Evolutionary conservation across 73 alveolate species (phyloP), one percentile per base, ranked within the genome.

Genomic region (Loxodes magnus): DNA sequence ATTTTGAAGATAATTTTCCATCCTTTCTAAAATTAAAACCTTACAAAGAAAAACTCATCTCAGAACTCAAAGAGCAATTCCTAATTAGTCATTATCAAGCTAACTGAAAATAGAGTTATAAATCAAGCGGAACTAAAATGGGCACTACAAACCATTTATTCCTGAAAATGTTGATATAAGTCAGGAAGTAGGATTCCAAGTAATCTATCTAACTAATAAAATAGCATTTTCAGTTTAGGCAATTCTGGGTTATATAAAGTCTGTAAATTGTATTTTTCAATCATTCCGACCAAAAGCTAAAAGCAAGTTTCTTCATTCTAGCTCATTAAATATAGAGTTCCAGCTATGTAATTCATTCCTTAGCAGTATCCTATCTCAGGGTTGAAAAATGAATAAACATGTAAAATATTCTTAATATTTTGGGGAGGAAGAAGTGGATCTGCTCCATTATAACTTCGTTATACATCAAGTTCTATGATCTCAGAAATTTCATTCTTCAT

Each of bases 271-370:
- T 25, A 46, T 46, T 16, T 21, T 1, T 12, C 15, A 24, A 46
- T 46, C 9, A 46, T 14, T 9, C 35, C 50, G 1, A 25, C 7
- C 26, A 46, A 0, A 22, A 20, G 10, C 17, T 46, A 9, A 24
- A 17, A 46, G 17, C 43, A 9, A 0, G 2, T 16, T 10, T 46
- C 39, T 25, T 93, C 96, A 48, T 77, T 71, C 21, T 71, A 52
- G 41, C 77, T 72, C 20, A 59, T 53, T 17, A 77, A 50, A 68
- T 84, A 84, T 27, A 93, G 64, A 63, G 80, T 88, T 0, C 98
- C 97, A 35, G 96, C 97, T 16, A 93, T 77, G 61, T 88, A 92
- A 66, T 93, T 93, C 99, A 93, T 93, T 2, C 99, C 99, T 69
- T 93, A 85, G 71, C 97, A 89, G 55, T 93, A 93, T 37, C 86